Base-by-base conservation (phyloP, 176 grass and related monocot genomes). In the Phoenix roebelenii region DNA sequence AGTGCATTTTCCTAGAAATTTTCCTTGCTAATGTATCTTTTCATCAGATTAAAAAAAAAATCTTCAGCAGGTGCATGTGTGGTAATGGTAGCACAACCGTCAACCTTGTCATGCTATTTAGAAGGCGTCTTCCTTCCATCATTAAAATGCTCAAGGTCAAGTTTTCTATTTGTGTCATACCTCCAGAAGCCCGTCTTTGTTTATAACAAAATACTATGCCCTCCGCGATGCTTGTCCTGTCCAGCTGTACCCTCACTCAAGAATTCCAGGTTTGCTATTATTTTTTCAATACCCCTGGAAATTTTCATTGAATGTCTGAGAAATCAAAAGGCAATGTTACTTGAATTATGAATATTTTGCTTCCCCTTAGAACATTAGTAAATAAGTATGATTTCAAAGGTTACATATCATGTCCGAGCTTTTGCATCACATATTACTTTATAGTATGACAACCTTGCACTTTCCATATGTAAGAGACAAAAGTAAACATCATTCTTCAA, bases 201-300 rank as follows among this genome's bases (percentile, higher is more conserved):
- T 48, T 54, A 15, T 55, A 61, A 5, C 17, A 52, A 15, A 49
- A 73, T 24, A 28, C 16, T 35, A 39, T 48, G 30, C 63, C 70
- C 25, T 54, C 17, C 3, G 4, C 20, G 55, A 48, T 63, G 59
- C 23, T 54, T 52, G 6, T 22, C 22, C 26, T 39, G 26, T 51
- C 19, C 48, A 23, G 18, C 25, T 39, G 18, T 55, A 3, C 51
- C 50, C 14, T 23, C 51, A 24, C 15, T 18, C 29, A 18, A 49
- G 20, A 62, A 54, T 48, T 53, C 6, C 51, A 73, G 70, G 70
- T 73, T n/a, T 18, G 70, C 10, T 10, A 44, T 44, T 44, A 12
- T 44, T 10, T 30, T 44, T 44, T 44, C 35, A 44, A 44, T 44
- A 14, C 7, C 35, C 35, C 35, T 44, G 35, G 35, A 44, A 15